A percentile compares a stretch with the other conserved stretches of the same genome.
Conservation (phyloP, 768 basidiomycete genomes). For the Lepiota subincarnata region DNA sequence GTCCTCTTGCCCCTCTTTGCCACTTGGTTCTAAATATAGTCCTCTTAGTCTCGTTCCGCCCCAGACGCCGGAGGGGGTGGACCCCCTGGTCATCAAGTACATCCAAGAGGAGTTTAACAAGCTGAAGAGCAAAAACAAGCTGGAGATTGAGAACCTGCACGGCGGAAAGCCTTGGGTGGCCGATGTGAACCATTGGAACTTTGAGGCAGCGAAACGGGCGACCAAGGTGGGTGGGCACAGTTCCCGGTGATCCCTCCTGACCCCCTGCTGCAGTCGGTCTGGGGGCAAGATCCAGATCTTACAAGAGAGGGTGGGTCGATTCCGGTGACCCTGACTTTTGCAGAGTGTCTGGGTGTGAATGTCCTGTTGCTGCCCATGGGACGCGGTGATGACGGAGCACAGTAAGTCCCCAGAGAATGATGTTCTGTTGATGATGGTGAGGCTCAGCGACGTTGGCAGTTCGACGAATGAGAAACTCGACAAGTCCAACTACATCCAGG, state of each 20-base stretch:
- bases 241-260: neutral
- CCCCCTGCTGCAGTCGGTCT: conserved; percentile 40
- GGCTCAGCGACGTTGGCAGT: conserved; percentile 30
- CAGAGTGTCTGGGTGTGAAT: conserved; percentile 81
- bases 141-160: conserved; percentile 66
- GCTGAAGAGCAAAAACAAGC: conserved; percentile 78
- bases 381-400: conserved; percentile 90
- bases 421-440: neutral
- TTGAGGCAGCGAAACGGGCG: conserved; percentile 79
- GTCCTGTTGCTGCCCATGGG: conserved; percentile 91
- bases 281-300: conserved; percentile 71
- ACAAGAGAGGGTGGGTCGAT: conserved; percentile 94
- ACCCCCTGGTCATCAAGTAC: conserved; percentile 66
- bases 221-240: conserved; percentile 58
- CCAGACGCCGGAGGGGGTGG: conserved; percentile 73
- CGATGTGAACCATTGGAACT: conserved; percentile 88
- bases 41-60: conserved; percentile 74
- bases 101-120: conserved; percentile 79
- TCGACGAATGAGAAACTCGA: conserved; percentile 97
- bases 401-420: conserved; percentile 44
- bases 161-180: conserved; percentile 91
- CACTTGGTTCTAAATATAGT: neutral
- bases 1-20: neutral
- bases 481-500: conserved; percentile 81
- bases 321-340: conserved; percentile 91